A percentile compares a stretch with the other conserved stretches of the same genome.
phyloP scores from a whole-genome alignment of 176 grass and related monocot genomes.

The Raddia distichophylla region DNA sequence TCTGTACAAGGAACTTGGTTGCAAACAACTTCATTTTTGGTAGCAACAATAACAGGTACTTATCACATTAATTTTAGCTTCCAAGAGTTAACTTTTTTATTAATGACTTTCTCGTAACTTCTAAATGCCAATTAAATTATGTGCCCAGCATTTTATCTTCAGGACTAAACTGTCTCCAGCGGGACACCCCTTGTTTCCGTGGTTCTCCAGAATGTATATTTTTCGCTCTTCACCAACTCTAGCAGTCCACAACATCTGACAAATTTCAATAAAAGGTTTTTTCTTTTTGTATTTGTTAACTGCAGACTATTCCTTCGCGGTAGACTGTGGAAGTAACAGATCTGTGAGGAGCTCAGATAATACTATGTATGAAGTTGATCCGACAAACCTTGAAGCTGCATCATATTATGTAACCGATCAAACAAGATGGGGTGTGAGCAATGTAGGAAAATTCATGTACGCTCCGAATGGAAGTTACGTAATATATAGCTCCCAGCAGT shows the following conservation, averaged over 20 bases:
- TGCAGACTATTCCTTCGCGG: slow-evolving; percentile 76
- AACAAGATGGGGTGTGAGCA: slow-evolving; percentile 73
- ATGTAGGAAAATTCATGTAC: slow-evolving; percentile 60
- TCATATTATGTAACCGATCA: slow-evolving; percentile 60
- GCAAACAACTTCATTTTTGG: slow-evolving; percentile 65
- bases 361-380: slow-evolving; percentile 58
- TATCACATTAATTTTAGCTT: neutral
- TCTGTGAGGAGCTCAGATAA: slow-evolving; percentile 47
- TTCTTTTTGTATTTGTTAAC: neutral
- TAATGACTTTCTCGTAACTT: neutral
- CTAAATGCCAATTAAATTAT: neutral
- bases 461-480: slow-evolving; percentile 44
- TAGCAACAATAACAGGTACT: slow-evolving; percentile 54
- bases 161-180: slow-evolving; percentile 77
- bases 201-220: slow-evolving; percentile 66
- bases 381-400: slow-evolving; percentile 41
- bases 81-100: neutral
- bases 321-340: slow-evolving; percentile 59
- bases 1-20: slow-evolving; percentile 64
- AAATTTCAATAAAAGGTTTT: neutral
- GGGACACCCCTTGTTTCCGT: slow-evolving; percentile 63
- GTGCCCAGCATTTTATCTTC: slow-evolving; percentile 45
- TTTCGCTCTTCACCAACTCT: neutral
- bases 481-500: slow-evolving; percentile 47
- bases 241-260: neutral